Percentiles rank a stretch among this genome's conserved stretches.
phyloP scores from a whole-genome alignment of 306 rosid species.

The Lathyrus oleraceus region DNA sequence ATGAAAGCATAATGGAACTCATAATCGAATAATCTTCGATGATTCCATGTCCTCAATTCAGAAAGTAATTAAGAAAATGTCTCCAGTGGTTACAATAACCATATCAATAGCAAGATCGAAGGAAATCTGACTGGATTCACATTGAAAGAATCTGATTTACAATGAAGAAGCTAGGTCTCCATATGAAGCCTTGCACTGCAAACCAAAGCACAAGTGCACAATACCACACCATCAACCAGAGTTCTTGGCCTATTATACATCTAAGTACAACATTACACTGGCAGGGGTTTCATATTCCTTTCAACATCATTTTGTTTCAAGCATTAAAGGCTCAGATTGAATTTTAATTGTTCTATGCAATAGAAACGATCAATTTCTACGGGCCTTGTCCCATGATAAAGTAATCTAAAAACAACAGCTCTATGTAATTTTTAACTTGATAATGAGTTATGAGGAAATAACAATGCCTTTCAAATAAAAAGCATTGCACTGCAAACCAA shows the following conservation, averaged over 20 bases:
- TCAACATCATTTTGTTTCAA: no score
- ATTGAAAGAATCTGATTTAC: neutral
- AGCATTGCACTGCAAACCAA: no score
- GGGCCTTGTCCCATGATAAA: no score
- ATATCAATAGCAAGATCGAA: neutral
- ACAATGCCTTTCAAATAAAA: no score
- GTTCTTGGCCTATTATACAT: neutral
- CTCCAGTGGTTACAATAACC: neutral
- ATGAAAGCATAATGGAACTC: neutral
- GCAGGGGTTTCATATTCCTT: no score
- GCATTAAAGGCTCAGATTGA: no score
- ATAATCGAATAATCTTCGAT: conserved; percentile 22
- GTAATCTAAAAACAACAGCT: no score
- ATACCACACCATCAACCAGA: neutral
- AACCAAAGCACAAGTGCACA: neutral
- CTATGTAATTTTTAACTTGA: no score
- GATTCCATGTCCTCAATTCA: neutral
- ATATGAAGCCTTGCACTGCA: neutral
- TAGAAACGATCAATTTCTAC: no score
- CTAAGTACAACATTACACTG: no score
- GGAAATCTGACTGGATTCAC: neutral
- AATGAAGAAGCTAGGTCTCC: neutral
- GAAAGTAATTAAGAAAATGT: neutral
- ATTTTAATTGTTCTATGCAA: no score
- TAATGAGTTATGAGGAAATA: no score